Evolutionary conservation across 2,329 filamentous ascomycete genomes (phyloP).

Genomic region (Fusarium citri): DNA sequence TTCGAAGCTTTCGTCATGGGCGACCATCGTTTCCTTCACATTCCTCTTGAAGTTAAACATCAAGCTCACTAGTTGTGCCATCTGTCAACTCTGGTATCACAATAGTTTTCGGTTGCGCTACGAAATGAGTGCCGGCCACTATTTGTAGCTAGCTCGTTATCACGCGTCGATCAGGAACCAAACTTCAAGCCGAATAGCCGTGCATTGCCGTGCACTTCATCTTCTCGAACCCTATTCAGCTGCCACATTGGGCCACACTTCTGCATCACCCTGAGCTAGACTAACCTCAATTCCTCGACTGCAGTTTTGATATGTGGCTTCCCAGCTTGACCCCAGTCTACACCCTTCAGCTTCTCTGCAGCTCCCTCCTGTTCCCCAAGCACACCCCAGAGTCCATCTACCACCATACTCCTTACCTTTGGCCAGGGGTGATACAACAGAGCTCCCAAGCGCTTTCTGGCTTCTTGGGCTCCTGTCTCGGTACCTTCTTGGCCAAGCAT

Average conservation of each 20-base stretch:
- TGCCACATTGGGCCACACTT: constrained; percentile 23
- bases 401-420: constrained; percentile 70
- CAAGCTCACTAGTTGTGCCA: constrained; percentile 5
- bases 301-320: constrained; percentile 58
- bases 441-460: constrained; percentile 75
- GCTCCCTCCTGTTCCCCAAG: constrained; percentile 47
- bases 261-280: constrained; percentile 46
- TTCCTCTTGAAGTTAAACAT: constrained; percentile 30
- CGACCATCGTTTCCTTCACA: constrained; percentile 19
- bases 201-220: constrained; percentile 5
- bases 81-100: constrained; percentile 11
- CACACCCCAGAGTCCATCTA: constrained; percentile 70
- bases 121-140: neutral
- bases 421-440: constrained; percentile 88
- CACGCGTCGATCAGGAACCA: constrained; percentile 40
- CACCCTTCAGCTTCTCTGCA: constrained; percentile 58
- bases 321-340: constrained; percentile 69
- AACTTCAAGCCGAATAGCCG: constrained; percentile 19
- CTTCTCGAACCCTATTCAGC: constrained; percentile 14
- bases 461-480: constrained; percentile 58
- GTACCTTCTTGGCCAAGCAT: constrained; percentile 39
- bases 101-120: neutral
- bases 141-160: constrained; percentile 9
- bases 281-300: constrained; percentile 55
- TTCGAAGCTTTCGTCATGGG: constrained; percentile 1